phyloP scores from a whole-genome alignment of 805 yeast genomes.

The Wickerhamiella galacta region DNA sequence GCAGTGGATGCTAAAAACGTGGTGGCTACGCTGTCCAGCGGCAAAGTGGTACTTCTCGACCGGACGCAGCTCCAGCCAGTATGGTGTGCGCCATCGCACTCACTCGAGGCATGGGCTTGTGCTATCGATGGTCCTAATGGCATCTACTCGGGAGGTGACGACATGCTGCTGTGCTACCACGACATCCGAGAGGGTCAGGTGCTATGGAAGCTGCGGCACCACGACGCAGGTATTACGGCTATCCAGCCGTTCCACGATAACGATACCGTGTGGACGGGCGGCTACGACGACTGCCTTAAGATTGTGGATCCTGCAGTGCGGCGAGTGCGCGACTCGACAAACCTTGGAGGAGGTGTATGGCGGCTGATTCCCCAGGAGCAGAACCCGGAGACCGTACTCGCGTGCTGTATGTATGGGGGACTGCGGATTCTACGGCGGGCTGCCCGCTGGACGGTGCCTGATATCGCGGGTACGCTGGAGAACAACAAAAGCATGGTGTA shows the following conservation, averaged over 20 bases:
- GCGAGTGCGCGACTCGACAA: conserved; percentile 26
- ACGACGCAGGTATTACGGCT: conserved; percentile 83
- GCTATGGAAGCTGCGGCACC: conserved; percentile 32
- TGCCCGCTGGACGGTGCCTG: too few species aligned
- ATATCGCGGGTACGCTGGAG: conserved; percentile 8
- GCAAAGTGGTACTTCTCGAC: conserved; percentile 34
- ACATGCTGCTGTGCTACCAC: conserved; percentile 54
- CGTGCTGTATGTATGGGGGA: conserved; percentile 94
- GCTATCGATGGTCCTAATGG: conserved; percentile 37
- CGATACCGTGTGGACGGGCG: conserved; percentile 56
- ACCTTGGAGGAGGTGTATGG: conserved; percentile 94
- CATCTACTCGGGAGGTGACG: conserved; percentile 77
- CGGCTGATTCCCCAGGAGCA: conserved; percentile 48
- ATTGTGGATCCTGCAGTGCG: conserved; percentile 49
- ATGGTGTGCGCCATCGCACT: conserved; percentile 29
- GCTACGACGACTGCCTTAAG: conserved; percentile 72
- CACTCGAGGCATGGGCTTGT: conserved; percentile 80
- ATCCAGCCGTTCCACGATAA: conserved; percentile 35
- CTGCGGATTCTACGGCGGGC: conserved; percentile 41
- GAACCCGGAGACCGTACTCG: conserved; percentile 27
- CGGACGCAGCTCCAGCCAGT: neutral
- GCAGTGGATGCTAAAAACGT: conserved; percentile 18
- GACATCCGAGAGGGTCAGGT: conserved; percentile 33
- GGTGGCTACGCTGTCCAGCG: conserved; percentile 51
- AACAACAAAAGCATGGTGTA: conserved; percentile 81